These are phyloP conservation scores for Lasiodiplodia hormozganensis DNA, from an alignment of 2,329 filamentous ascomycete species.

Conservation along the genomic window DNA sequence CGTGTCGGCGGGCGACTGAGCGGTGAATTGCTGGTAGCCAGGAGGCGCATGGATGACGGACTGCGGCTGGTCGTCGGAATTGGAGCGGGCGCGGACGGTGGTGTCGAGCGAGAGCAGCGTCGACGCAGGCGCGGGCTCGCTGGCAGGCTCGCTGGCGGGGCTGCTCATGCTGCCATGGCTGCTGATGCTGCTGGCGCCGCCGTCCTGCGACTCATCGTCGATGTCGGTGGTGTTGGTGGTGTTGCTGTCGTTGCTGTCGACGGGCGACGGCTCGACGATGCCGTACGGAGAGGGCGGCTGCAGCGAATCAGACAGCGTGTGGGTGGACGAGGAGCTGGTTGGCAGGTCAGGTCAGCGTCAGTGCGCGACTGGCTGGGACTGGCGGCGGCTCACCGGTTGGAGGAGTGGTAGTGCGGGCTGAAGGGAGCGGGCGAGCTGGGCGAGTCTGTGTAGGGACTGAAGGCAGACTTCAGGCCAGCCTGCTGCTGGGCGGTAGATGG, in stretches of 20 bases:
- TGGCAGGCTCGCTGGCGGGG: slow-evolving; percentile 39
- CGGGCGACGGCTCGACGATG: slow-evolving; percentile 80
- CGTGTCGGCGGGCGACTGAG: slow-evolving; percentile 33
- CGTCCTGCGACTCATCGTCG: slow-evolving; percentile 77
- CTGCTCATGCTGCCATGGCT: slow-evolving; percentile 42
- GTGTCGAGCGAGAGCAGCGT: slow-evolving; percentile 56
- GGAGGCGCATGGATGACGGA: slow-evolving; percentile 92
- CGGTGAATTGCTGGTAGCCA: slow-evolving; percentile 75
- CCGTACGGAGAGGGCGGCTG: slow-evolving; percentile 59
- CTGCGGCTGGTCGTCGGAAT: slow-evolving; percentile 75
- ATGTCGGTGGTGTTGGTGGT: slow-evolving; percentile 80
- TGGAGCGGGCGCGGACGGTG: slow-evolving; percentile 54
- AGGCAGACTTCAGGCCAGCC: slow-evolving; percentile 50
- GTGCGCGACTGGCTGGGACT: slow-evolving; percentile 45
- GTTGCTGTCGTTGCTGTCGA: slow-evolving; percentile 84
- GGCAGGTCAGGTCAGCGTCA: slow-evolving; percentile 6
- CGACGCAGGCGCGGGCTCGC: slow-evolving; percentile 37
- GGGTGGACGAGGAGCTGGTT: slow-evolving; percentile 17
- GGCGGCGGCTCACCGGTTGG: slow-evolving; percentile 49
- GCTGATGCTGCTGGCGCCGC: slow-evolving; percentile 47
- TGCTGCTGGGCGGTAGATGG: slow-evolving; percentile 44
- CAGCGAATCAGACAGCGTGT: slow-evolving; percentile 51
- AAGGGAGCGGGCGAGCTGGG: slow-evolving; percentile 56
- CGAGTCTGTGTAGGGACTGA: slow-evolving; percentile 60
- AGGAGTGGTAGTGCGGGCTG: slow-evolving; percentile 48